phyloP scores from a whole-genome alignment of 306 rosid species.

The Glycine tomentella region DNA sequence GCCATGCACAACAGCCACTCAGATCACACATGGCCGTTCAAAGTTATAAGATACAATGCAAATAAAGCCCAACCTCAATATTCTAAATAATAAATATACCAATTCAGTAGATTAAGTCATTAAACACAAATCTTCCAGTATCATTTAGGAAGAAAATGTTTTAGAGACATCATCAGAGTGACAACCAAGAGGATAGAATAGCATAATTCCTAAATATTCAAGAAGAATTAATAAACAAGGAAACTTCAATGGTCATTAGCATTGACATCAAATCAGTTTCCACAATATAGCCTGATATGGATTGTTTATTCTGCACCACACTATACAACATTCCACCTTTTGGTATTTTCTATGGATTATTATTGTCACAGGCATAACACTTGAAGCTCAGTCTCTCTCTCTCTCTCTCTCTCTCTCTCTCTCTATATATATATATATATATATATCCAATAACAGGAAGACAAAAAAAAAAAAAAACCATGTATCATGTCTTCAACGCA shows the following conservation, averaged over 20 bases:
- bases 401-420: no score
- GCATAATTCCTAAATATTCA: slow-evolving; percentile 14
- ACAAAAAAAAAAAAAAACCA: slow-evolving; percentile 4
- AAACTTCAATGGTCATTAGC: slow-evolving; percentile 23
- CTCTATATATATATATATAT: no score
- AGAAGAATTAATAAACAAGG: not conserved
- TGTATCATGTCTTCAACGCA: slow-evolving; percentile 7
- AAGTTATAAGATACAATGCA: not conserved
- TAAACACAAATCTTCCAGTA: slow-evolving; percentile 17
- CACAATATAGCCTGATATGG: slow-evolving; percentile 13
- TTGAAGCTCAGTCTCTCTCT: slow-evolving; percentile 12
- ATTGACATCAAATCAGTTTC: slow-evolving; percentile 27
- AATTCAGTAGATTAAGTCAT: slow-evolving; percentile 3
- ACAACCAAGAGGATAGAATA: slow-evolving; percentile 4
- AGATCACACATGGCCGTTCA: not conserved
- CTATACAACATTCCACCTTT: slow-evolving; percentile 27
- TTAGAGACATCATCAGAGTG: not conserved
- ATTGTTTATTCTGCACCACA: not conserved
- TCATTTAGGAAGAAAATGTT: slow-evolving; percentile 7
- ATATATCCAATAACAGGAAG: not conserved
- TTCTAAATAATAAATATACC: slow-evolving; percentile 14
- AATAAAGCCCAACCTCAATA: slow-evolving; percentile 26
- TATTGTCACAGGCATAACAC: slow-evolving; percentile 23
- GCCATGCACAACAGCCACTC: slow-evolving; percentile 30
- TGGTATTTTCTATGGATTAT: slow-evolving; percentile 11